These are phyloP conservation scores for Cryptococcus deneoformans DNA, from an alignment of 1,284 basidiomycete genomes.

Conservation along the genomic window DNA sequence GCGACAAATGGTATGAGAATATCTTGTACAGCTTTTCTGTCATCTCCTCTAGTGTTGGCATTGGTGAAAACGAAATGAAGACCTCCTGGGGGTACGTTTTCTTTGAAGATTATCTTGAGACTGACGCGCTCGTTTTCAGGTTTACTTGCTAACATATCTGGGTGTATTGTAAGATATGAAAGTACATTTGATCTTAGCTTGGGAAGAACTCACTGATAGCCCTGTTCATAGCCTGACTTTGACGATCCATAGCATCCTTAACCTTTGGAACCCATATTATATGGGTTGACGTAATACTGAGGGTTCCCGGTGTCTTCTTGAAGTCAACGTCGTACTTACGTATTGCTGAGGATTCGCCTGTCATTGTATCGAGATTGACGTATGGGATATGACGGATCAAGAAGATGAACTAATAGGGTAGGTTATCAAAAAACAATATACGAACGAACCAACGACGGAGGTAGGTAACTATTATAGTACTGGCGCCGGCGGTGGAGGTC, in stretches of 20 bases:
- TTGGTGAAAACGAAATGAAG: constrained; percentile 46
- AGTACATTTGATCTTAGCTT: background rate
- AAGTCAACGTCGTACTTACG: constrained; percentile 37
- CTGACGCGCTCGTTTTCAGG: constrained; percentile 35
- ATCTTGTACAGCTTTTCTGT: constrained; percentile 45
- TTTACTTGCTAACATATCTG: constrained; percentile 48
- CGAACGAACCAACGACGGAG: too few relatives aligned
- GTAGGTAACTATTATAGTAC: too few relatives aligned
- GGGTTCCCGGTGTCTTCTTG: constrained; percentile 44
- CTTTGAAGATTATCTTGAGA: constrained; percentile 45
- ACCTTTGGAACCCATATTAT: constrained; percentile 42
- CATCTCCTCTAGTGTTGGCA: constrained; percentile 17
- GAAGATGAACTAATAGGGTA: background rate
- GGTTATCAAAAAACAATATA: too few relatives aligned
- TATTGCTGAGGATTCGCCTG: constrained; percentile 15
- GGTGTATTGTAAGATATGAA: background rate
- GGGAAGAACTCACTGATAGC: constrained; percentile 31
- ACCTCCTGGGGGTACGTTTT: constrained; percentile 44
- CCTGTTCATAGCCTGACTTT: constrained; percentile 42
- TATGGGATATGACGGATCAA: background rate
- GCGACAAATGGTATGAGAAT: constrained; percentile 44
- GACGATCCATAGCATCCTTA: constrained; percentile 39
- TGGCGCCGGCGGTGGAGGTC: too few relatives aligned
- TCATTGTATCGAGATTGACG: constrained; percentile 2
- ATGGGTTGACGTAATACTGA: constrained; percentile 39